Percentiles rank a stretch among this genome's conserved stretches.
Evolutionary conservation across 345 rosid genomes (phyloP).

Genomic region (Brassica cretica): DNA sequence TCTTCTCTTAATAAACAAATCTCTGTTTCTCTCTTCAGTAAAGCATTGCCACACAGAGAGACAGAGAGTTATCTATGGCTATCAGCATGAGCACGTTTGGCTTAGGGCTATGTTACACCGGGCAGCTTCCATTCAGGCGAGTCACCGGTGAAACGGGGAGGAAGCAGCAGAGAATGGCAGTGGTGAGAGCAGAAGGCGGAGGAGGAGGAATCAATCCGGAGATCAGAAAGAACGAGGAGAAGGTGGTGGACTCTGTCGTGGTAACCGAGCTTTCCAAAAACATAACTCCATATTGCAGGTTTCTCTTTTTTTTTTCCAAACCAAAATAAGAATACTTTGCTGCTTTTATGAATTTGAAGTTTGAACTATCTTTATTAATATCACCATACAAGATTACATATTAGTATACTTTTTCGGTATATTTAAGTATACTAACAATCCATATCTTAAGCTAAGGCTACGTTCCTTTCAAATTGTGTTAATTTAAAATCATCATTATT

Average conservation of each 20-base stretch:
- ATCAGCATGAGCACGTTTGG: conserved; percentile 26
- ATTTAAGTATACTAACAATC: neutral
- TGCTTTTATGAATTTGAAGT: neutral
- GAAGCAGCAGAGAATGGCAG: conserved; percentile 43
- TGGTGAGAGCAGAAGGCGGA: conserved; percentile 68
- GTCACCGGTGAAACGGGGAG: conserved; percentile 12
- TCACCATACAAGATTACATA: neutral
- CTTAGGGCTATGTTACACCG: conserved; percentile 38
- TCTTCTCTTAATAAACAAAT: conserved; percentile 12
- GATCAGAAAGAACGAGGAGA: conserved; percentile 79
- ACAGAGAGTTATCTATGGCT: conserved; percentile 40
- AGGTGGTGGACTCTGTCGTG: conserved; percentile 77
- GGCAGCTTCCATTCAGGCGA: conserved; percentile 29
- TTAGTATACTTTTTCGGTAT: neutral
- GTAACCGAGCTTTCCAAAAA: conserved; percentile 79
- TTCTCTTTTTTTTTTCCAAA: neutral
- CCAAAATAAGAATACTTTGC: neutral
- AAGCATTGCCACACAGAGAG: conserved; percentile 17
- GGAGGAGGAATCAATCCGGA: conserved; percentile 67
- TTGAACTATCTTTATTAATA: neutral
- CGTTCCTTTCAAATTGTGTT: neutral
- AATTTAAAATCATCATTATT: neutral
- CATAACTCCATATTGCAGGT: conserved; percentile 89
- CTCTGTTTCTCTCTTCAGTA: conserved; percentile 10
- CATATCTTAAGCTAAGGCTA: neutral